A percentile compares a stretch with the other conserved stretches of the same genome.
These are phyloP conservation scores for Lophiostoma macrostomum DNA, from an alignment of 495 filamentous ascomycete species.

Conservation along the genomic window DNA sequence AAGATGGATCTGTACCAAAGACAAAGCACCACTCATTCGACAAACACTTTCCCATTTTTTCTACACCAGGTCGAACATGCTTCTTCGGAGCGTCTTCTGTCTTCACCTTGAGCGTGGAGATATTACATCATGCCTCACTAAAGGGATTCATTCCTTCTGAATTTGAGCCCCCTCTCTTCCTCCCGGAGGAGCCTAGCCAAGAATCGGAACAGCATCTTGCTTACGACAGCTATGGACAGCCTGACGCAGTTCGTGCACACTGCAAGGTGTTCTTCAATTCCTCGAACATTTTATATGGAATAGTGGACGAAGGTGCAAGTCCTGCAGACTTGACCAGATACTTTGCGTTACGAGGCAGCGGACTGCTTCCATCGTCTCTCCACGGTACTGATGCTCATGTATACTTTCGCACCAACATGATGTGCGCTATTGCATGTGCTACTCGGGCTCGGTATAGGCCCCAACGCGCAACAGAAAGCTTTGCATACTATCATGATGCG, in stretches of 20 bases:
- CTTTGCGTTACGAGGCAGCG: neutral
- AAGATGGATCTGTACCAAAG: too few relatives aligned
- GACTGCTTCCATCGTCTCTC: neutral
- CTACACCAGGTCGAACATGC: neutral
- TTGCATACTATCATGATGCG: slow-evolving; percentile 15
- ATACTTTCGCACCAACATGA: slow-evolving; percentile 16
- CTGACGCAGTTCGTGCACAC: neutral
- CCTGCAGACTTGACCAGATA: neutral
- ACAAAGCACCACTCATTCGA: slow-evolving; percentile 15
- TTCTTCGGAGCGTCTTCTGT: slow-evolving; percentile 17
- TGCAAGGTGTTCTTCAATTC: slow-evolving; percentile 8
- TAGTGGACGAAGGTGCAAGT: slow-evolving; percentile 1
- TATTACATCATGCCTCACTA: slow-evolving; percentile 5
- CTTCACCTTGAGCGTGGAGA: slow-evolving; percentile 8
- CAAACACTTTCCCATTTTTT: slow-evolving; percentile 10
- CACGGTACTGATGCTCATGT: slow-evolving; percentile 5
- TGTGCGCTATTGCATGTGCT: slow-evolving; percentile 13
- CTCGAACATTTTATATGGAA: slow-evolving; percentile 15
- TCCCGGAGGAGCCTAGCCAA: neutral
- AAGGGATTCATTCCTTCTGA: slow-evolving; percentile 5
- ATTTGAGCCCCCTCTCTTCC: neutral
- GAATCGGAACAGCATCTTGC: neutral
- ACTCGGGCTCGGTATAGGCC: slow-evolving; percentile 1
- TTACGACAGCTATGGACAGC: slow-evolving; percentile 3
- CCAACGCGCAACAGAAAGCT: slow-evolving; percentile 1